Conservation (phyloP, 352 stramenopile species). For the Pythium pyrilobum region DNA sequence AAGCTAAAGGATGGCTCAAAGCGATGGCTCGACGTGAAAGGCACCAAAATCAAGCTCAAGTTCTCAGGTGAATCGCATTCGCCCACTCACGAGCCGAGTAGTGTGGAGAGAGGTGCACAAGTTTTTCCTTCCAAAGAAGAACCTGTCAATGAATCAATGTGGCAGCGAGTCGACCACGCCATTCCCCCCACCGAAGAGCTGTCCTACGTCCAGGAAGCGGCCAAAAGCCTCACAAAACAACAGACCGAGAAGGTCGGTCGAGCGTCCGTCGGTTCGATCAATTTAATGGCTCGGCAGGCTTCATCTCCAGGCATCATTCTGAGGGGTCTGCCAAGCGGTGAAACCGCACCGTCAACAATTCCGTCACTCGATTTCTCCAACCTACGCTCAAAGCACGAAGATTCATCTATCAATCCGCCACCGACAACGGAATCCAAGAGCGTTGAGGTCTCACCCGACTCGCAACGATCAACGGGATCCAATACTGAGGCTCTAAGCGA, state of each 20-base stretch:
- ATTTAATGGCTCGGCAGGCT: neutral
- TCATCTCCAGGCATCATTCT: neutral
- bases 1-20: conserved; percentile 17
- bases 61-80: neutral
- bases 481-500: conserved; percentile 11
- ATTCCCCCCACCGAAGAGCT: neutral
- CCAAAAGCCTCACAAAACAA: neutral
- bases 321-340: neutral
- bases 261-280: neutral
- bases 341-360: neutral
- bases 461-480: conserved; percentile 2
- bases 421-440: neutral
- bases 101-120: no score
- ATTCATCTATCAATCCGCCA: neutral
- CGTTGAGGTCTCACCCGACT: neutral
- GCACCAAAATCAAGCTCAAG: conserved; percentile 22
- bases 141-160: conserved; percentile 8
- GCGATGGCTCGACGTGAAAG: conserved; percentile 13
- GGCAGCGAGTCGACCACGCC: conserved; percentile 5
- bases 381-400: neutral
- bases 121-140: no score
- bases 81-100: neutral
- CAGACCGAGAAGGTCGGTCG: conserved; percentile 14
- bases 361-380: conserved; percentile 13
- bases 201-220: no score